phyloP scores from a whole-genome alignment of 2,329 filamentous ascomycete genomes.

The Neonectria magnoliae region DNA sequence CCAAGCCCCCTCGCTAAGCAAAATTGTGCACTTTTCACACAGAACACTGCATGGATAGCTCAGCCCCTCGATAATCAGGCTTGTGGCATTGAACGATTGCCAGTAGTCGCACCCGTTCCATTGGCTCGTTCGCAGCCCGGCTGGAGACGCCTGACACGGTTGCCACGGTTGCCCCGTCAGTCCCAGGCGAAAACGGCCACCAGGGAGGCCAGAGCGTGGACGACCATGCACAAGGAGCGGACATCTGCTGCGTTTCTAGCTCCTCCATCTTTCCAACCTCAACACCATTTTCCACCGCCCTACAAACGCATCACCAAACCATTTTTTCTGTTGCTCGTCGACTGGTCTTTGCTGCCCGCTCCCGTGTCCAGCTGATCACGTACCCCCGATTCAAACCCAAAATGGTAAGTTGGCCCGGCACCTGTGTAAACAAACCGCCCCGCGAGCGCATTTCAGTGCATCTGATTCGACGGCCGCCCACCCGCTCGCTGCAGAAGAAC shows the following conservation, averaged over 20 bases:
- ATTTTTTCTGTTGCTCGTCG: constrained; percentile 7
- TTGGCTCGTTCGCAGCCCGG: constrained; percentile 28
- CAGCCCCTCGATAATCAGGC: constrained; percentile 26
- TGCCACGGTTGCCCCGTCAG: constrained; percentile 48
- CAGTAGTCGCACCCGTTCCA: constrained; percentile 37
- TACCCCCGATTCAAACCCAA: constrained; percentile 36
- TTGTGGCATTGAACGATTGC: constrained; percentile 20
- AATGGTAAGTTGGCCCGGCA: constrained; percentile 54
- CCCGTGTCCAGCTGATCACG: constrained; percentile 29
- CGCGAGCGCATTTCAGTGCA: constrained; percentile 36
- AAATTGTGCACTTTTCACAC: constrained; percentile 27
- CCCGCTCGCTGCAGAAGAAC: constrained; percentile 34
- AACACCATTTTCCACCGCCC: constrained; percentile 31
- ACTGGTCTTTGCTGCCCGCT: constrained; percentile 3
- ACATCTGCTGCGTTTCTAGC: constrained; percentile 35
- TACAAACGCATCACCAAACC: constrained; percentile 3
- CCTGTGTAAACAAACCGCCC: constrained; percentile 50
- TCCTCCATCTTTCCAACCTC: constrained; percentile 33
- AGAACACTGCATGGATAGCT: constrained; percentile 19
- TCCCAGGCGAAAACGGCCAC: constrained; percentile 38
- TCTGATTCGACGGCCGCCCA: constrained; percentile 47
- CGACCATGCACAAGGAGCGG: constrained; percentile 38
- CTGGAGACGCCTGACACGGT: constrained; percentile 10
- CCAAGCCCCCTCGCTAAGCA: constrained; percentile 3
- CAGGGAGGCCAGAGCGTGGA: constrained; percentile 40